phyloP scores from a whole-genome alignment of 2,329 filamentous ascomycete genomes.

The Rutstroemia sp. region DNA sequence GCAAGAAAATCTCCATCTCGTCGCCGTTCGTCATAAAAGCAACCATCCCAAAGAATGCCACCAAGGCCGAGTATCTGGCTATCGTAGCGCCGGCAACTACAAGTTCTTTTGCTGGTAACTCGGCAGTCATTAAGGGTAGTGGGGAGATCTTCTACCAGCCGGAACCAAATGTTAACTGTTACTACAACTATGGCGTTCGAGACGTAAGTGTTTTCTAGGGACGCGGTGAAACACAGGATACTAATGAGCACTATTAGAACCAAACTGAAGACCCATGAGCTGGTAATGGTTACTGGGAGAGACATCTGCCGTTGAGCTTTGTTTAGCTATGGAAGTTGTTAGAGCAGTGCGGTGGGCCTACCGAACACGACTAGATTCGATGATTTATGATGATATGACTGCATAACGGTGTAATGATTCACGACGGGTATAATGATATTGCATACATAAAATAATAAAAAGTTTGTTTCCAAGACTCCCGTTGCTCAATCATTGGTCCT shows the following conservation, averaged over 20 bases:
- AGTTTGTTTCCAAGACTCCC: too few species aligned
- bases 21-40: not conserved
- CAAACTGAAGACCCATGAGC: not conserved
- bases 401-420: too few species aligned
- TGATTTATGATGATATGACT: too few species aligned
- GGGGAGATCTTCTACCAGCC: not conserved
- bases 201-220: not conserved
- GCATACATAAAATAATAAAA: too few species aligned
- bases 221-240: not conserved
- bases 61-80: not conserved
- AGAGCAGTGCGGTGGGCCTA: too few species aligned
- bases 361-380: too few species aligned
- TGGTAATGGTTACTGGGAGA: too few species aligned
- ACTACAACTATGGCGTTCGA: not conserved
- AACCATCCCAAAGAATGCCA: not conserved
- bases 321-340: too few species aligned
- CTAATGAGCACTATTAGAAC: not conserved
- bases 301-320: too few species aligned
- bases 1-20: not conserved
- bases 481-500: too few species aligned
- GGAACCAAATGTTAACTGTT: not conserved
- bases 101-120: not conserved
- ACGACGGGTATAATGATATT: too few species aligned
- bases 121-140: not conserved
- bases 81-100: slow-evolving; percentile 1